These are phyloP conservation scores for Colletotrichum truncatum DNA, from an alignment of 2,329 filamentous ascomycete species.

Conservation along the genomic window DNA sequence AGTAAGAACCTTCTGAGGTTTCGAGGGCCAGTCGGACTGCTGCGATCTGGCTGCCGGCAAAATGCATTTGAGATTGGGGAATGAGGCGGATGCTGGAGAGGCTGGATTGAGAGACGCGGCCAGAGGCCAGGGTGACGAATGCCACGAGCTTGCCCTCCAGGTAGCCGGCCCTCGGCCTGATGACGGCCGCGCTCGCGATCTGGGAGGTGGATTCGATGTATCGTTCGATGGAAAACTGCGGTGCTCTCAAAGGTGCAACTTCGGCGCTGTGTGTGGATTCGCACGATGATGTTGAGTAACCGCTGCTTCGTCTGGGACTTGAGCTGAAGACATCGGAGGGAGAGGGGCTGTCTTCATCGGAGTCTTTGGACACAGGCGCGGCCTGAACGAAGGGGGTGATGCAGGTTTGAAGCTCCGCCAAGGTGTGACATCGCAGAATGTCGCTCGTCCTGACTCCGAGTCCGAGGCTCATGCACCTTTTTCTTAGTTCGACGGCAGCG, in stretches of 20 bases:
- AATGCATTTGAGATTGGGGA: slow-evolving; percentile 46
- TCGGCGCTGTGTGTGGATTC: slow-evolving; percentile 25
- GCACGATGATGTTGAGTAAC: slow-evolving; percentile 15
- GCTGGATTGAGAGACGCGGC: slow-evolving; percentile 34
- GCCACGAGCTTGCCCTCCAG: slow-evolving; percentile 60
- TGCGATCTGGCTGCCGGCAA: slow-evolving; percentile 51
- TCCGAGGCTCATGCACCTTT: slow-evolving; percentile 46
- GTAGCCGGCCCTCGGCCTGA: slow-evolving; percentile 58
- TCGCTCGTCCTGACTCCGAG: slow-evolving; percentile 47
- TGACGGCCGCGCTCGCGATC: slow-evolving; percentile 51
- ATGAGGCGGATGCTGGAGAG: slow-evolving; percentile 45
- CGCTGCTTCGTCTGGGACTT: slow-evolving; percentile 25
- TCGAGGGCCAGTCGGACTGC: slow-evolving; percentile 43
- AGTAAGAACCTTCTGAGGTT: slow-evolving; percentile 39
- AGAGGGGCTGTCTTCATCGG: slow-evolving; percentile 22
- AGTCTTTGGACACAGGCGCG: slow-evolving; percentile 14
- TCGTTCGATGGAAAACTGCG: slow-evolving; percentile 11
- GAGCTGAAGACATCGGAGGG: slow-evolving; percentile 33
- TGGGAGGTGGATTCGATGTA: slow-evolving; percentile 49
- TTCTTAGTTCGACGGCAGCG: slow-evolving; percentile 43
- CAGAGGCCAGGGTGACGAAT: slow-evolving; percentile 50
- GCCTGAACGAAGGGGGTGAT: slow-evolving; percentile 39
- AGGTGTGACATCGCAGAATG: slow-evolving; percentile 51
- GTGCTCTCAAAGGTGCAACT: slow-evolving; percentile 1
- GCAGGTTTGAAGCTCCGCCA: slow-evolving; percentile 55